Base-by-base conservation (phyloP, 352 stramenopile genomes). In the Phytophthora lateralis region DNA sequence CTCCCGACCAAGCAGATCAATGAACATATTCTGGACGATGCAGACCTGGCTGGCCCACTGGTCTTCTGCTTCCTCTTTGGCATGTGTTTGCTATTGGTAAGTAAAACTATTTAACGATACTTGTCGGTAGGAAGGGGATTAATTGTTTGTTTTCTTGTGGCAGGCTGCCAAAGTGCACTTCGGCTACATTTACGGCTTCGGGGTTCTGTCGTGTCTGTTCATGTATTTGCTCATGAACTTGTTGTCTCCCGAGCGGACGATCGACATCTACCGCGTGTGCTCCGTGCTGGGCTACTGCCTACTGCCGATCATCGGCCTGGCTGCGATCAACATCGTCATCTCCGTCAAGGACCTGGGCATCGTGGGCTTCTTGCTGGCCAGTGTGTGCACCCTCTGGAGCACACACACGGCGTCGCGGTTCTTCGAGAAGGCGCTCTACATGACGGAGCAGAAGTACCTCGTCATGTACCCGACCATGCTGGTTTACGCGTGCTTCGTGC, bases 181-280 rank as follows among this genome's bases (percentile, higher is more conserved):
- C 70, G 97, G 97, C 32, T 99, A 99, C 75, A 98, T 99, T 59
- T 99, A 99, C 76, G 96, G 96, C 42, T 99, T 99, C 73, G 95
- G 96, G 24, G 69, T 99, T n/a, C 90, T 98, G 58, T 98, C 96
- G 43, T 99, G 95, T 70, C 47, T 98, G 17, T 91, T 92, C 60
- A 96, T 99, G 83, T 98, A 97, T 47, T 54, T 98, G 32, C 82
- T 99, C 30, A 85, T 99, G 62, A 99, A 99, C 79, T 73, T 99
- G 20, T 85, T 99, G 54, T 93, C 88, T 20, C 78, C 82, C 1
- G 72, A 91, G 32, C 79, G 81, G 21, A 87, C 81, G 7, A 96
- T 99, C 58, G 91, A 93, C 60, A 88, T 98, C 52, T 98, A 96
- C 75, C 92, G 83, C 24, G 94, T 98, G 20, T 95, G 91, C 45